Base-by-base conservation (phyloP, 306 rosid species). In the Gleditsia sinensis region DNA sequence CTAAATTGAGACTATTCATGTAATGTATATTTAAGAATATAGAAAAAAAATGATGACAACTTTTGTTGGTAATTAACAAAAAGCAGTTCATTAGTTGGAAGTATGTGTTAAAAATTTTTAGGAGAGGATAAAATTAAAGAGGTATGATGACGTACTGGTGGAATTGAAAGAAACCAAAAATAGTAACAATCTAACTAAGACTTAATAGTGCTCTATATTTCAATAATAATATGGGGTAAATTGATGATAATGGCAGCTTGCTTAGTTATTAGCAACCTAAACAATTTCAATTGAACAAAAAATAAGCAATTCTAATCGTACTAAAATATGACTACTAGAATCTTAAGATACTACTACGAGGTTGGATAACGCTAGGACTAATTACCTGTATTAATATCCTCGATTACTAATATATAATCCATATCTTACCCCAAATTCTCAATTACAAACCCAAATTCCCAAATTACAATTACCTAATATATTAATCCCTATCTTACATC, bases 1-100 rank as follows among this genome's bases (percentile, higher is more conserved):
- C 56, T 46, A 34, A 61, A 33, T 12, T 11, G 36, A 12, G 61
- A 45, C 39, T n/a, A 36, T 32, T 8, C 21, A 34, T 46, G 13
- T n/a, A n/a, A 5, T 60, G 24, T n/a, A 72, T 32, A 14, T 46
- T 74, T 33, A 33, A 46, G 60, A 73, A 73, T 21, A n/a, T n/a
- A n/a, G n/a, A 17, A 17, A 17, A 57, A n/a, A n/a, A 17, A 42
- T 10, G 25, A 6, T 28, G 11, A 57, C 10, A 28, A 43, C 14
- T 57, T 42, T 46, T 33, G 62, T 34, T 48, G 62, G 33, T 21
- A 32, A 48, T 45, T 49, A 20, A 9, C 14, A 7, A 46, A 58
- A 61, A 1, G 13, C 21, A 60, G 7, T 30, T 58, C 59, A 21
- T 46, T 61, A 19, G 50, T 46, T 23, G 9, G 14, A 24, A 74